Evolutionary conservation across 805 yeast species (phyloP).

Genomic region (Monosporozyma servazzii): DNA sequence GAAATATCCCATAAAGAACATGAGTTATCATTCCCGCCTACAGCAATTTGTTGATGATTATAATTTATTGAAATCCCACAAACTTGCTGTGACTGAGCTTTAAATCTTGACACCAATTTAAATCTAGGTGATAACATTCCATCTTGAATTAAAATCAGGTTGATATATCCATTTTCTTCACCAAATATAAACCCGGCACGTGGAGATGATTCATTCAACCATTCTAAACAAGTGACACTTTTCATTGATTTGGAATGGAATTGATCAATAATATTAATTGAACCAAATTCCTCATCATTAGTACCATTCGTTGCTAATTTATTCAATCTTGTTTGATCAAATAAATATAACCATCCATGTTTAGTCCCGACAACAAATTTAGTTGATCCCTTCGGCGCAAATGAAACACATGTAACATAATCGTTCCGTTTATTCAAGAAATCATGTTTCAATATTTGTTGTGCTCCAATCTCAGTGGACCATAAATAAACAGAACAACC

Average conservation of each 20-base stretch:
- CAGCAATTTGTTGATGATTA: constrained; percentile 49
- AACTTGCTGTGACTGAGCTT: constrained; percentile 48
- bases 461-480: constrained; percentile 43
- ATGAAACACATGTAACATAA: constrained; percentile 48
- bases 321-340: constrained; percentile 29
- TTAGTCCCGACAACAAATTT: constrained; percentile 48
- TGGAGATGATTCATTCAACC: constrained; percentile 35
- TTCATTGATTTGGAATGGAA: constrained; percentile 24
- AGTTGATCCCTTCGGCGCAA: constrained; percentile 36
- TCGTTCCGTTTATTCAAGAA: constrained; percentile 29
- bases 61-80: constrained; percentile 58
- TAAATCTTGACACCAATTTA: constrained; percentile 20
- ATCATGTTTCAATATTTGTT: constrained; percentile 33
- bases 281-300: not conserved
- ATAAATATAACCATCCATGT: constrained; percentile 43
- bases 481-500: constrained; percentile 52
- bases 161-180: constrained; percentile 54
- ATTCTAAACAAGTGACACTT: constrained; percentile 49
- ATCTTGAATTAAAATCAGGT: not conserved
- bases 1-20: constrained; percentile 70
- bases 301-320: not conserved
- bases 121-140: not conserved
- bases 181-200: constrained; percentile 44
- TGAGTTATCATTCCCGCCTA: constrained; percentile 79
- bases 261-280: constrained; percentile 1